These are phyloP conservation scores for Setaria italica DNA, from an alignment of 202 grass and related monocot species.

Conservation along the genomic window DNA sequence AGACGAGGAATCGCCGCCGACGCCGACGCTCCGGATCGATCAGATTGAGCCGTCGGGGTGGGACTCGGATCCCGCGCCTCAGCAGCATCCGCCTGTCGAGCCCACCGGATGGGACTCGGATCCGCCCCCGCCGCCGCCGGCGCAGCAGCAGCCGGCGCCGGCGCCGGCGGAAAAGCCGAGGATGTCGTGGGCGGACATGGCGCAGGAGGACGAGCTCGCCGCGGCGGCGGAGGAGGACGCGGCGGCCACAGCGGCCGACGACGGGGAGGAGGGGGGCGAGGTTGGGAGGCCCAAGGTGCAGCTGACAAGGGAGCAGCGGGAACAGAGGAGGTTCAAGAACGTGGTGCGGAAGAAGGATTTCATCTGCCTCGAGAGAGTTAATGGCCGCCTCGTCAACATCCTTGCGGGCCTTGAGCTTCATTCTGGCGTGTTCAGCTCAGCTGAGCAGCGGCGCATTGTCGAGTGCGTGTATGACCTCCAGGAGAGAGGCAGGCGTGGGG, in stretches of 20 bases:
- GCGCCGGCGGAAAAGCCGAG: constrained; percentile 49
- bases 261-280: constrained; percentile 48
- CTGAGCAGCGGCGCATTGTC: constrained; percentile 76
- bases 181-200: constrained; percentile 99
- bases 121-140: constrained; percentile 21
- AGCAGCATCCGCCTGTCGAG: constrained; percentile 48
- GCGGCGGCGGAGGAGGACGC: constrained; percentile 54
- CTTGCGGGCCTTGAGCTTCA: constrained; percentile 86
- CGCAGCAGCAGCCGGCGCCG: background rate
- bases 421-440: constrained; percentile 62
- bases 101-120: constrained; percentile 59
- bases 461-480: constrained; percentile 68
- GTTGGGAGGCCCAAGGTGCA: constrained; percentile 46
- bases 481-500: constrained; percentile 59
- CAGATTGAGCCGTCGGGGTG: constrained; percentile 64
- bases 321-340: constrained; percentile 60
- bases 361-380: constrained; percentile 65
- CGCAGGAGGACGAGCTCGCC: constrained; percentile 83
- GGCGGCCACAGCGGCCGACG: constrained; percentile 17
- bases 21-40: constrained; percentile 20
- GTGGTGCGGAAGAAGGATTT: constrained; percentile 68
- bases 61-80: constrained; percentile 57
- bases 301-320: constrained; percentile 74
- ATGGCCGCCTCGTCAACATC: constrained; percentile 64
- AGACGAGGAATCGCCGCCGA: constrained; percentile 36